Percentiles rank a stretch among this genome's conserved stretches.
Conservation (phyloP, 129 eudicot species). For the Solidago caesia region DNA sequence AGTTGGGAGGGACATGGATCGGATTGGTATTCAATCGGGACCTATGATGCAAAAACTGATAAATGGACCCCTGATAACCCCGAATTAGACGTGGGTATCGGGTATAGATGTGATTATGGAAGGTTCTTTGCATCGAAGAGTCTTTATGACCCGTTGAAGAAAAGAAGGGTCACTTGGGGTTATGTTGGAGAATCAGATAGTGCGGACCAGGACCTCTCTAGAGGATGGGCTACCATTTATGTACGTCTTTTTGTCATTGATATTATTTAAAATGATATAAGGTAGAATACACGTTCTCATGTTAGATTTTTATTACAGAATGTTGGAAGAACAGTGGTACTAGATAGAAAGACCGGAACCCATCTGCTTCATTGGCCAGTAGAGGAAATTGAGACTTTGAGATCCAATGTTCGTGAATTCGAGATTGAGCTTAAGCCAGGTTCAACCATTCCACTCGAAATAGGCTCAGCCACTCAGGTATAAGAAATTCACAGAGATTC, state of each 20-base stretch:
- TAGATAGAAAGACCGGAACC: conserved; percentile 65
- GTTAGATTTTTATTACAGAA: conserved; percentile 28
- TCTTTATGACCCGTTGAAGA: conserved; percentile 61
- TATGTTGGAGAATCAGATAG: conserved; percentile 80
- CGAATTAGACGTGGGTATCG: conserved; percentile 77
- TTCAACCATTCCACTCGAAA: conserved; percentile 53
- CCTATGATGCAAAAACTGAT: conserved; percentile 49
- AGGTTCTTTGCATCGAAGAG: conserved; percentile 82
- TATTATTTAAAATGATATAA: background rate
- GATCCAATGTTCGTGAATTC: conserved; percentile 39
- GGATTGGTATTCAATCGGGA: conserved; percentile 81
- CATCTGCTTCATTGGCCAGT: conserved; percentile 95
- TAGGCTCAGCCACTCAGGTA: conserved; percentile 73
- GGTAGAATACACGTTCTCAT: background rate
- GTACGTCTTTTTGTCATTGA: conserved; percentile 31
- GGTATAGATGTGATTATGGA: conserved; percentile 78
- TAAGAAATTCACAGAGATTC: background rate
- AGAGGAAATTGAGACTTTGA: conserved; percentile 67
- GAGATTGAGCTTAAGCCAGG: conserved; percentile 59
- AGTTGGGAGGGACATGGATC: conserved; percentile 66
- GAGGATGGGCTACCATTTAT: conserved; percentile 85
- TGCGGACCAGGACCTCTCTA: conserved; percentile 49
- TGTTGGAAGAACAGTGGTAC: conserved; percentile 71
- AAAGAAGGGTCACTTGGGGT: conserved; percentile 74
- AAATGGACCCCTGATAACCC: conserved; percentile 93